These are phyloP conservation scores for Mycena belliarum DNA, from an alignment of 768 basidiomycete species.

Conservation along the genomic window DNA sequence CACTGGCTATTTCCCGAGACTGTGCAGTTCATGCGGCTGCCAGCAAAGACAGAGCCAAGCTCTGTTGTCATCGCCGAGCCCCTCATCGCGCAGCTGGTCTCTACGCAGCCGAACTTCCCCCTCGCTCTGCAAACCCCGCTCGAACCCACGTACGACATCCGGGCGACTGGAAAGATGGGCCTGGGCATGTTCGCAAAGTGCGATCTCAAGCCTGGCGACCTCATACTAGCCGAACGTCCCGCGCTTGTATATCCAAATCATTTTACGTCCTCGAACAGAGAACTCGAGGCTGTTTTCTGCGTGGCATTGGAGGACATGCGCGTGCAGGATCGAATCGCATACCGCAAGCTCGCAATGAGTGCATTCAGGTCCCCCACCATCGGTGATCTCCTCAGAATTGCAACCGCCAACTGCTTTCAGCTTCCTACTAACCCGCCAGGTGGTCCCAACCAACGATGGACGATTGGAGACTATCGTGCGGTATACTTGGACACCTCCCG, in stretches of 20 bases:
- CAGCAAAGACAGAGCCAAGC: background rate
- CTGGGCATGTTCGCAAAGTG: conserved; percentile 18
- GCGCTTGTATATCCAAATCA: background rate
- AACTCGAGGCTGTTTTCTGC: background rate
- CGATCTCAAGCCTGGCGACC: conserved; percentile 7
- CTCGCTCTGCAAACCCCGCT: background rate
- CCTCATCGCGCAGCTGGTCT: background rate
- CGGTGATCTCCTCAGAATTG: background rate
- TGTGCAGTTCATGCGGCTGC: background rate
- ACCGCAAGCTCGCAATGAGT: background rate
- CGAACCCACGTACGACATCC: conserved; percentile 2
- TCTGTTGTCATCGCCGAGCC: background rate
- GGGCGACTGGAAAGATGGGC: background rate
- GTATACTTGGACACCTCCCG: conserved; percentile 3
- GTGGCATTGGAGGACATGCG: background rate
- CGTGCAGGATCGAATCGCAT: background rate
- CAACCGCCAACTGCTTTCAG: background rate
- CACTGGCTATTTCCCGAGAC: background rate
- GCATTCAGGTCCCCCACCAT: background rate
- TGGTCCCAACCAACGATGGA: background rate
- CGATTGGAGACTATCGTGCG: background rate
- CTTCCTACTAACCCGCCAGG: background rate
- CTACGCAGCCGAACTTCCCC: background rate
- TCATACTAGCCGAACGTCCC: conserved; percentile 16
- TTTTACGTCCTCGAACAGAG: background rate